Percentiles rank a stretch among this genome's conserved stretches.
phyloP scores from a whole-genome alignment of 1,139 yeast species.

The Diutina ranongensis region DNA sequence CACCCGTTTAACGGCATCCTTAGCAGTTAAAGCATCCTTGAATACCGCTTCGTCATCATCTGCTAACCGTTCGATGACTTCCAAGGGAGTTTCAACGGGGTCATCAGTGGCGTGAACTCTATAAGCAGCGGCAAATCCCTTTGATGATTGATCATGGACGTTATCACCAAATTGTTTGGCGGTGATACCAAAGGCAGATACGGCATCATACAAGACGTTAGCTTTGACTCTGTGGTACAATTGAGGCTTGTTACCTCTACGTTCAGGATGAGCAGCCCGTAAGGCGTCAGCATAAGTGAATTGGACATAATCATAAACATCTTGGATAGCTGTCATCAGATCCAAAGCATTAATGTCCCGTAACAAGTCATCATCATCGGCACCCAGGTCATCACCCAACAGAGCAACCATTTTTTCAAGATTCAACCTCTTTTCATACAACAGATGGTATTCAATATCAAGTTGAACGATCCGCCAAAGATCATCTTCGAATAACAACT shows the following conservation, averaged over 20 bases:
- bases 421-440: constrained; percentile 63
- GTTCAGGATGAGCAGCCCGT: constrained; percentile 57
- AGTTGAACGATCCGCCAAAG: constrained; percentile 83
- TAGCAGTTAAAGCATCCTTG: constrained; percentile 50
- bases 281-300: constrained; percentile 72
- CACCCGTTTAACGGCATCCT: constrained; percentile 56
- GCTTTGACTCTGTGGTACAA: constrained; percentile 65
- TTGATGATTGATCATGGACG: constrained; percentile 47
- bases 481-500: constrained; percentile 67
- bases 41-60: constrained; percentile 46
- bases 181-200: constrained; percentile 64
- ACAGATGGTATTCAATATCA: constrained; percentile 82
- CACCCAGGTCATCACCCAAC: constrained; percentile 22
- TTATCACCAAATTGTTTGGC: constrained; percentile 81
- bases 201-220: constrained; percentile 57
- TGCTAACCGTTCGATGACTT: constrained; percentile 44
- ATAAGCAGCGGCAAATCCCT: constrained; percentile 35
- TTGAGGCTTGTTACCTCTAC: background rate
- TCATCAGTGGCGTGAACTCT: constrained; percentile 74
- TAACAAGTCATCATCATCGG: constrained; percentile 39
- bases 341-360: constrained; percentile 49
- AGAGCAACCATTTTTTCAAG: constrained; percentile 47
- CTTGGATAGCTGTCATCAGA: constrained; percentile 75
- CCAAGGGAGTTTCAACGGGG: constrained; percentile 51
- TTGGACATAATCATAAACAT: constrained; percentile 71